A percentile compares a stretch with the other conserved stretches of the same genome.
phyloP scores from a whole-genome alignment of 2,329 filamentous ascomycete genomes.

The Colletotrichum filicis region DNA sequence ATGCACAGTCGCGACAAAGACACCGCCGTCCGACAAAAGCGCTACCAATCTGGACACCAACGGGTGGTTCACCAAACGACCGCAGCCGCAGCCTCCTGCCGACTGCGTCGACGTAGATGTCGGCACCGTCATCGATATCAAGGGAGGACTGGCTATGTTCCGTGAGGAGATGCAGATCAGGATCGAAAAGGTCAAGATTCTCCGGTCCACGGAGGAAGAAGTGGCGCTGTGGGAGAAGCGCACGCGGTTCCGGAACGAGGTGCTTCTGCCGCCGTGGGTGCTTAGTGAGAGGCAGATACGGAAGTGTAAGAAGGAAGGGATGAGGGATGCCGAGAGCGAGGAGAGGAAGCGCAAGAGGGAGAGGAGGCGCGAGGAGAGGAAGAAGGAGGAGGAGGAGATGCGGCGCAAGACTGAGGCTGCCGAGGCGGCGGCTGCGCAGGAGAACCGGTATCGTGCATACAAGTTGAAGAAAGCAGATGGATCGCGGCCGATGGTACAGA shows the following conservation, averaged over 20 bases:
- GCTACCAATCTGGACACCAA: neutral
- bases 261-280: slow-evolving; percentile 66
- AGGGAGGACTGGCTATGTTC: slow-evolving; percentile 61
- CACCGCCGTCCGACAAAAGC: slow-evolving; percentile 14
- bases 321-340: slow-evolving; percentile 46
- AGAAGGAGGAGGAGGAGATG: slow-evolving; percentile 12
- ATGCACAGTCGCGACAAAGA: slow-evolving; percentile 44
- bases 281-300: slow-evolving; percentile 60
- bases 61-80: slow-evolving; percentile 2
- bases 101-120: slow-evolving; percentile 54
- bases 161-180: slow-evolving; percentile 62
- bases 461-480: neutral
- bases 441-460: neutral
- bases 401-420: slow-evolving; percentile 3
- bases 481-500: neutral
- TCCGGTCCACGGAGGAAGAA: slow-evolving; percentile 67
- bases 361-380: slow-evolving; percentile 6
- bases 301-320: slow-evolving; percentile 53
- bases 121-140: slow-evolving; percentile 67
- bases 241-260: slow-evolving; percentile 57
- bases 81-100: slow-evolving; percentile 22
- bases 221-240: slow-evolving; percentile 69
- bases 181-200: slow-evolving; percentile 58
- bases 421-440: neutral
- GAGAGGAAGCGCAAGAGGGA: slow-evolving; percentile 34